Evolutionary conservation across 352 stramenopile species (phyloP), one percentile per base, ranked within the genome.

Genomic region (Phytophthora hybrid): DNA sequence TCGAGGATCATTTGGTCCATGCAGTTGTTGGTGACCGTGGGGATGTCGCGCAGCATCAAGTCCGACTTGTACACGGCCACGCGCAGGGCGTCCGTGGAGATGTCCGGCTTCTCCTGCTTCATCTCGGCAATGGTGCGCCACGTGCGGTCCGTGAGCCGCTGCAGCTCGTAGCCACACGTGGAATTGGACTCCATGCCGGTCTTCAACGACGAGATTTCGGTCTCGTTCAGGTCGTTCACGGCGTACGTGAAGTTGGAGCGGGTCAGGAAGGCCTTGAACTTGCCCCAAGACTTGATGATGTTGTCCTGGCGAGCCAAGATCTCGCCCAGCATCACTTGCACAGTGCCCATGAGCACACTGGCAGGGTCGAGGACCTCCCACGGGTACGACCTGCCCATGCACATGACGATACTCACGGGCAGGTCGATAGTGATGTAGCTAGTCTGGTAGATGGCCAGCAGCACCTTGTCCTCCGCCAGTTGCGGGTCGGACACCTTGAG

Each of bases 121-220:
- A 80, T 76, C 23, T 73, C 65, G 58, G 66, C 69, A 13, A 80
- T 70, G 0, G 74, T 76, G 41, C 69, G 49, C 74, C 74, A 80
- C 32, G 74, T 78, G 7, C 74, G 74, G 37, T 80, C 74, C 0
- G 74, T 80, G 2, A 80, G 47, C 9, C 74, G 69, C 60, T 83
- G 72, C 32, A 85, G 41, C 18, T 88, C 74, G 13, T 74, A 74
- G 39, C 80, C 80, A 26, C 80, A 87, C 44, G 64, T 80, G 1
- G 59, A 74, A 3, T 79, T 76, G 3, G 75, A 79, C 18, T 68
- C 55, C 59, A 87, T 64, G 0, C 77, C 70, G 4, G 53, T 74
- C 59, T 80, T 75, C 10, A 87, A 64, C 6, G 74, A 80, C n/a
- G 70, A 73, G 19, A 80, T 80, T 32, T 80, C 74, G 39, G 69